These are phyloP conservation scores for Termitomyces sp. DNA, from an alignment of 1,284 basidiomycete species.

Conservation along the genomic window DNA sequence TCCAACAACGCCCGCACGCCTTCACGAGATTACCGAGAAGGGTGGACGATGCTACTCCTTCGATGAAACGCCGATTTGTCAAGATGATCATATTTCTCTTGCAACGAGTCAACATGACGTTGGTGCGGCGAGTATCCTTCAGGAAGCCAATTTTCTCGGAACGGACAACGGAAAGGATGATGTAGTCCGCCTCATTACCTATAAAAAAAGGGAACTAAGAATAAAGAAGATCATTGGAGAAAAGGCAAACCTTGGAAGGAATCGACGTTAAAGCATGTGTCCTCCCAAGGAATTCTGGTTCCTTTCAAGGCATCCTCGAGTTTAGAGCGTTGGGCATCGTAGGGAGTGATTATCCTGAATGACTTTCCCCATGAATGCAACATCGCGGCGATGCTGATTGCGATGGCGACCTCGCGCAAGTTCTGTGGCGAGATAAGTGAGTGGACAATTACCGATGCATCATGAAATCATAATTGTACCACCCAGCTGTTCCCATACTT, in stretches of 20 bases:
- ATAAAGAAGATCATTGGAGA: slow-evolving; percentile 5
- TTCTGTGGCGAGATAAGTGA: slow-evolving; percentile 36
- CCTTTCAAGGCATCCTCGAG: slow-evolving; percentile 41
- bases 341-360: slow-evolving; percentile 64
- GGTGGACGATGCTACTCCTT: slow-evolving; percentile 32
- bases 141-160: slow-evolving; percentile 33
- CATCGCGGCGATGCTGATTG: slow-evolving; percentile 41
- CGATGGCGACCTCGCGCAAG: slow-evolving; percentile 37
- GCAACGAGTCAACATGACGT: slow-evolving; percentile 67
- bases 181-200: slow-evolving; percentile 61
- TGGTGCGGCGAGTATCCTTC: slow-evolving; percentile 38
- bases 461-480: slow-evolving; percentile 27
- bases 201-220: slow-evolving; percentile 3
- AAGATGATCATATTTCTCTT: slow-evolving; percentile 52
- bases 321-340: slow-evolving; percentile 56
- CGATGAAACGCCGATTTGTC: slow-evolving; percentile 44
- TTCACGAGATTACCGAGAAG: slow-evolving; percentile 46
- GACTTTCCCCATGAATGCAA: slow-evolving; percentile 38
- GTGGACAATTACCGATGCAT: neutral
- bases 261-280: slow-evolving; percentile 59
- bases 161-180: slow-evolving; percentile 59
- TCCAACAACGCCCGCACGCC: slow-evolving; percentile 36
- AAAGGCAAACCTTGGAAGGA: slow-evolving; percentile 49
- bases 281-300: slow-evolving; percentile 43
- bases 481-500: slow-evolving; percentile 34